A percentile compares a stretch with the other conserved stretches of the same genome.
phyloP scores from a whole-genome alignment of 805 yeast species.

The Priceomyces carsonii region DNA sequence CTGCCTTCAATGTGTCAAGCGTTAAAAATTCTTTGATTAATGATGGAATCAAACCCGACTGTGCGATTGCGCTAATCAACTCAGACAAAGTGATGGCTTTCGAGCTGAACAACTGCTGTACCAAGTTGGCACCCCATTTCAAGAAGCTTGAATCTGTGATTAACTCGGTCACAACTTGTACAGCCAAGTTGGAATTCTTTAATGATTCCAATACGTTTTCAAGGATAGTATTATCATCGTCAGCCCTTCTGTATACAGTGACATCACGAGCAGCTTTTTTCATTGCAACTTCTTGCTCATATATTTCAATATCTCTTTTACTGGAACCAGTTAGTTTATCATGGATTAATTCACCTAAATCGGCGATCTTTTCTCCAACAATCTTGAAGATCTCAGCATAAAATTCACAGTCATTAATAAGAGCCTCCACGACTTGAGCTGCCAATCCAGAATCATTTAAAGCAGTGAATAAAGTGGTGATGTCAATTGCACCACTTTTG shows the following conservation, averaged over 20 bases:
- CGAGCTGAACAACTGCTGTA: slow-evolving; percentile 27
- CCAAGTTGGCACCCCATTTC: slow-evolving; percentile 38
- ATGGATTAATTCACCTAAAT: slow-evolving; percentile 30
- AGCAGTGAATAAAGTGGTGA: slow-evolving; percentile 38
- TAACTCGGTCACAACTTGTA: slow-evolving; percentile 36
- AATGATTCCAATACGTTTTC: slow-evolving; percentile 43
- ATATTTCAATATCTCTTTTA: slow-evolving; percentile 21
- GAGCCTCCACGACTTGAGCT: slow-evolving; percentile 31
- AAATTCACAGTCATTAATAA: slow-evolving; percentile 39
- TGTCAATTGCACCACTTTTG: slow-evolving; percentile 31
- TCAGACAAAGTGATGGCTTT: slow-evolving; percentile 27
- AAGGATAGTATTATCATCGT: slow-evolving; percentile 18
- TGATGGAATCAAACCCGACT: slow-evolving; percentile 40
- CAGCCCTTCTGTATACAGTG: slow-evolving; percentile 13
- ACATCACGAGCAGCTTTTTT: slow-evolving; percentile 1
- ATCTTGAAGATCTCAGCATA: slow-evolving; percentile 40
- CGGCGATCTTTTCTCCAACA: slow-evolving; percentile 29
- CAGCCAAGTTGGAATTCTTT: slow-evolving; percentile 43
- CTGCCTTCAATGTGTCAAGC: slow-evolving; percentile 37
- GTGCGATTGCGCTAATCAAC: slow-evolving; percentile 28
- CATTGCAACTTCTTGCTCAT: slow-evolving; percentile 2
- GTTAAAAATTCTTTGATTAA: slow-evolving; percentile 40
- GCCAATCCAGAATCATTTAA: slow-evolving; percentile 46
- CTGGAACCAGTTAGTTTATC: slow-evolving; percentile 20
- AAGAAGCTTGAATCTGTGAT: slow-evolving; percentile 38